Evolutionary conservation across 1,139 yeast species (phyloP), one percentile per base, ranked within the genome.

Genomic region (Nakaseomyces kungkrabaensis): DNA sequence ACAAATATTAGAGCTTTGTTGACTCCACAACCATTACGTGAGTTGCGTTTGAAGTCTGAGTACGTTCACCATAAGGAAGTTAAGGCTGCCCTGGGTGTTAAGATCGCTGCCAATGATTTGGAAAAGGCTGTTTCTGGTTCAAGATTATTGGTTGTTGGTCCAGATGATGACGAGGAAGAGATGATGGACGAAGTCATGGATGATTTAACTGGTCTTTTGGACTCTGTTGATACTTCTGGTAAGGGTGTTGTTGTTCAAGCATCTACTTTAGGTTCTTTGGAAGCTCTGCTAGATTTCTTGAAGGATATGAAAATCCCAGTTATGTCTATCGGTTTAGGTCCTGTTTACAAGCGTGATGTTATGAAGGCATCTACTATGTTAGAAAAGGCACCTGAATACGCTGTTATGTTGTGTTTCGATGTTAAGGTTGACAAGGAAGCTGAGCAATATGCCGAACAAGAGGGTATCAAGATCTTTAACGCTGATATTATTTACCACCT

Each of bases 51-150:
- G 69, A 92, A 92, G 70, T 85, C 96, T 26, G 96, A 87, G 59
- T 92, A 92, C 68, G 80, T 90, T 46, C 98, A 94, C 66, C 92
- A 88, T 72, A 92, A 92, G 69, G 96, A 90, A 71, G 97, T 92
- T 55, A 92, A 90, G 75, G 99, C 99, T 37, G 98, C 99, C 37
- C 77, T 92, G 60, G 99, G 99, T 78, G 97, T 94, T 52, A 92
- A 94, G 77, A 87, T 92, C 68, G 95, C 97, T 51, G 99, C 98
- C 41, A 86, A 87, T 67, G 98, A 92, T 68, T 78, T 92, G 61
- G 98, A 94, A 65, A 92, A 92, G 73, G 98, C 99, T 7, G 96
- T 92, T 67, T 97, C 99, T 48, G 99, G 99, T 72, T 94, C 98
- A 34, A 80, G 98, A 67, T 76, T 92, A 70, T 73, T 94, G 57